A percentile compares a stretch with the other conserved stretches of the same genome.
These are phyloP conservation scores for Sanghuangporus baumii DNA, from an alignment of 1,284 basidiomycete species.

Conservation along the genomic window DNA sequence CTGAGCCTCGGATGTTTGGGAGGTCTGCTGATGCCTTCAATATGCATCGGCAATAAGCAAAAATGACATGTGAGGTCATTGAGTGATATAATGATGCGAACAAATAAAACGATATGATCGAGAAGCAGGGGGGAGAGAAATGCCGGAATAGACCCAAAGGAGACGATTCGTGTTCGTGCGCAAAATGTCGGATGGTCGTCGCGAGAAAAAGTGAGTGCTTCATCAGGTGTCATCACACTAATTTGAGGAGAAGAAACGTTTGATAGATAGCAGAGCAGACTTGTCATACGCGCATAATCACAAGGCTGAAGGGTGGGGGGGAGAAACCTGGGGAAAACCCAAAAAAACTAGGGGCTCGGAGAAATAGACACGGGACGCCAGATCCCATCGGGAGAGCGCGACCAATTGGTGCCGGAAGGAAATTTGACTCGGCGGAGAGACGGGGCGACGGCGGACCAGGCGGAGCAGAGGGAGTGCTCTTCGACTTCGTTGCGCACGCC, in stretches of 20 bases:
- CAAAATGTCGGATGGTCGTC: constrained; percentile 2
- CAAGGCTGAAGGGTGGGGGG: too few species aligned
- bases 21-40: constrained; percentile 1
- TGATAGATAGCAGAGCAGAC: background rate
- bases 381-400: constrained; percentile 2
- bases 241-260: background rate
- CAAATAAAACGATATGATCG: background rate
- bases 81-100: background rate
- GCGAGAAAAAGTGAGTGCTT: background rate
- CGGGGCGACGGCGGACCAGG: constrained; percentile 51
- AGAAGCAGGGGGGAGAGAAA: background rate
- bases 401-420: constrained; percentile 47
- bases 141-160: background rate
- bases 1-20: constrained; percentile 3
- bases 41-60: background rate
- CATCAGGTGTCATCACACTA: background rate
- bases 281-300: too few species aligned
- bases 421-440: constrained; percentile 49
- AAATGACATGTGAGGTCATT: background rate
- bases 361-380: constrained; percentile 1
- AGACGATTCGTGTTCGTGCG: background rate
- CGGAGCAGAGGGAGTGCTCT: constrained; percentile 45
- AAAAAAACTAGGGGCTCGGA: constrained; percentile 1
- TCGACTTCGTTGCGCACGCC: constrained; percentile 37
- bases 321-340: background rate